Evolutionary conservation across 2,329 filamentous ascomycete genomes (phyloP).

Genomic region (Daldinia eschscholtzii): DNA sequence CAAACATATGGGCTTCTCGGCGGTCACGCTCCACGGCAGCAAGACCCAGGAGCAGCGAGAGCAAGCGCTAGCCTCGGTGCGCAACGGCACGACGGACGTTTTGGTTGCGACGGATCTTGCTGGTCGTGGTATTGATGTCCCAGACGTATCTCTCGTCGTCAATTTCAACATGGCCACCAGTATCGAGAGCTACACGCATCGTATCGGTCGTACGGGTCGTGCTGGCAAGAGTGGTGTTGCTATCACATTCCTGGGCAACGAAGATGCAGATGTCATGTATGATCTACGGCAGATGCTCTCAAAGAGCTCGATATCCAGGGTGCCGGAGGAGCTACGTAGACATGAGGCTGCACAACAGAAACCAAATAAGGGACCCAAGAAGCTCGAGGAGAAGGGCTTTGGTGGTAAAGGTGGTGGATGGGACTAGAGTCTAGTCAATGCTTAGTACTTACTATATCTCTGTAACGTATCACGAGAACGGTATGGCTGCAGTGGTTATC

Average conservation of each 20-base stretch:
- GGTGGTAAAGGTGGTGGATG: constrained; percentile 37
- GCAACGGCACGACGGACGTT: constrained; percentile 83
- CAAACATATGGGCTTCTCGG: constrained; percentile 90
- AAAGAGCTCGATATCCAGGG: constrained; percentile 88
- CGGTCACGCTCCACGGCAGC: constrained; percentile 91
- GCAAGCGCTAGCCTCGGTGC: constrained; percentile 86
- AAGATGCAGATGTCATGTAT: constrained; percentile 91
- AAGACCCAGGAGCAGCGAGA: constrained; percentile 99
- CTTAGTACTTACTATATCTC: neutral
- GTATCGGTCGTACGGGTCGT: constrained; percentile 96
- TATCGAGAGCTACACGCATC: constrained; percentile 96
- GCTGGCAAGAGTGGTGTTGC: constrained; percentile 96
- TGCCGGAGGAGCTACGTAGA: constrained; percentile 90
- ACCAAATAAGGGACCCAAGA: constrained; percentile 60
- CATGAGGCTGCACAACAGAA: constrained; percentile 94
- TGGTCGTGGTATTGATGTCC: constrained; percentile 96
- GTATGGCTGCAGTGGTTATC: constrained; percentile 8
- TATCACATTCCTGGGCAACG: constrained; percentile 92
- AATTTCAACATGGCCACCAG: constrained; percentile 98
- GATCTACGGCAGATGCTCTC: constrained; percentile 95
- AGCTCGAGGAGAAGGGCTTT: constrained; percentile 47
- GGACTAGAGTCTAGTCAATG: constrained; percentile 25
- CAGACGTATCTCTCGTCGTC: constrained; percentile 91
- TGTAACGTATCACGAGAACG: constrained; percentile 2
- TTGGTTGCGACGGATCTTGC: constrained; percentile 96